Evolutionary conservation across 1,139 yeast species (phyloP), one percentile per base, ranked within the genome.

Genomic region (Casaregolazyma suthepensis): DNA sequence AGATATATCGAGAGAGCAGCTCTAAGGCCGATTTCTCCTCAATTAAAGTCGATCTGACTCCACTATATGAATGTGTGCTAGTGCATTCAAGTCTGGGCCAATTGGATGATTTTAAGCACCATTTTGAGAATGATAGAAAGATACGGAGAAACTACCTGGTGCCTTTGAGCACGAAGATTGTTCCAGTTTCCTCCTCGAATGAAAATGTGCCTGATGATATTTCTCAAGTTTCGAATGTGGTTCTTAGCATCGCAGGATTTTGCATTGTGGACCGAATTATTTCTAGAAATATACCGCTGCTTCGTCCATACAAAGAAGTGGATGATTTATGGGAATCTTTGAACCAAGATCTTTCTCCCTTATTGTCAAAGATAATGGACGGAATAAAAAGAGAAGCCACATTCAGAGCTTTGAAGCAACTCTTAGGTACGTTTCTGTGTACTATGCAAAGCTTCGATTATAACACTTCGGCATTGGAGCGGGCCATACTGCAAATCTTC

Each of bases 301-400:
- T 77, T 38, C 64, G 76, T 2, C 64, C 71, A 1, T 56, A 66
- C 13, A 66, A 68, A 29, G 71, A 70, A n/a, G 79, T 93, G 0
- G 83, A 83, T 62, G 94, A 86, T 62, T 75, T 88, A 53, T 93
- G 95, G 93, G 87, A 83, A 50, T 80, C 87, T 2, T 76, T 87
- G 45, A 68, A 72, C 38, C 70, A 66, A 38, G 64, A 66, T 48
- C 63, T 74, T 19, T 63, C 64, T 37, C 56, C 65, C 2, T 59
- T 63, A 13, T 52, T 71, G 18, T 61, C 62, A 9, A 56, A 60
- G 2, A 60, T 66, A 9, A 51, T 71, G 43, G 57, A 64, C 20
- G 51, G 60, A 0, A 48, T 69, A 1, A 52, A 59, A 10, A 67
- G 62, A 52, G 70, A 73, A 5, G 70, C 73, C 5, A 74, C 73